Evolutionary conservation across 1,139 yeast genomes (phyloP).

Genomic region (Martiniozyma asiatica): DNA sequence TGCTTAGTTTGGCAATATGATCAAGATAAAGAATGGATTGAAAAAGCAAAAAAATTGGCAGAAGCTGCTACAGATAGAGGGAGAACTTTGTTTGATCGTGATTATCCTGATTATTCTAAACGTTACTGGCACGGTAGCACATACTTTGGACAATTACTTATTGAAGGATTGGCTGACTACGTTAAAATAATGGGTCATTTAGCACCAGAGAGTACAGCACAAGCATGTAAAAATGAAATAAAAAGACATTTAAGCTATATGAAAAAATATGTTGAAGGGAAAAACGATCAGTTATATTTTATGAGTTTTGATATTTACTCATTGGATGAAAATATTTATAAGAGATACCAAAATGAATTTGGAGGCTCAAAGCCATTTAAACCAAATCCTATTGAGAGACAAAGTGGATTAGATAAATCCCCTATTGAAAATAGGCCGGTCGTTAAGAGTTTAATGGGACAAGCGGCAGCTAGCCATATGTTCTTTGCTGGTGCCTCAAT

Average conservation of each 20-base stretch:
- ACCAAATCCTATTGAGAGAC: slow-evolving; percentile 39
- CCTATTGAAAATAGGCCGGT: slow-evolving; percentile 27
- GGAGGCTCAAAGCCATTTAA: slow-evolving; percentile 45
- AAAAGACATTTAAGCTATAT: slow-evolving; percentile 41
- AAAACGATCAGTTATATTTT: slow-evolving; percentile 46
- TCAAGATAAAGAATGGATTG: slow-evolving; percentile 40
- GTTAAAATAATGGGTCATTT: slow-evolving; percentile 36
- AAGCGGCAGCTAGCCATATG: slow-evolving; percentile 56
- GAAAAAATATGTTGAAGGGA: slow-evolving; percentile 47
- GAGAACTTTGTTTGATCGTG: slow-evolving; percentile 53
- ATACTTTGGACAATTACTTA: slow-evolving; percentile 50
- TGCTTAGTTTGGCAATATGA: slow-evolving; percentile 42
- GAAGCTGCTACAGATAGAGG: slow-evolving; percentile 46
- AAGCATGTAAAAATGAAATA: slow-evolving; percentile 31
- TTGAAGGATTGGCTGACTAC: slow-evolving; percentile 64
- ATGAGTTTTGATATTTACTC: slow-evolving; percentile 52
- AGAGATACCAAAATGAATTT: slow-evolving; percentile 41
- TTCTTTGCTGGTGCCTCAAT: slow-evolving; percentile 61
- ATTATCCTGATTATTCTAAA: slow-evolving; percentile 37
- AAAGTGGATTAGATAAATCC: slow-evolving; percentile 26
- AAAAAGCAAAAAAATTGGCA: slow-evolving; percentile 48
- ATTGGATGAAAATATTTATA: slow-evolving; percentile 39
- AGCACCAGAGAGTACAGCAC: slow-evolving; percentile 30
- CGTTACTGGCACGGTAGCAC: slow-evolving; percentile 59
- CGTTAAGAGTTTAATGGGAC: slow-evolving; percentile 50